phyloP scores from a whole-genome alignment of 2,329 filamentous ascomycete genomes.

The Cordyceps pruinosa region DNA sequence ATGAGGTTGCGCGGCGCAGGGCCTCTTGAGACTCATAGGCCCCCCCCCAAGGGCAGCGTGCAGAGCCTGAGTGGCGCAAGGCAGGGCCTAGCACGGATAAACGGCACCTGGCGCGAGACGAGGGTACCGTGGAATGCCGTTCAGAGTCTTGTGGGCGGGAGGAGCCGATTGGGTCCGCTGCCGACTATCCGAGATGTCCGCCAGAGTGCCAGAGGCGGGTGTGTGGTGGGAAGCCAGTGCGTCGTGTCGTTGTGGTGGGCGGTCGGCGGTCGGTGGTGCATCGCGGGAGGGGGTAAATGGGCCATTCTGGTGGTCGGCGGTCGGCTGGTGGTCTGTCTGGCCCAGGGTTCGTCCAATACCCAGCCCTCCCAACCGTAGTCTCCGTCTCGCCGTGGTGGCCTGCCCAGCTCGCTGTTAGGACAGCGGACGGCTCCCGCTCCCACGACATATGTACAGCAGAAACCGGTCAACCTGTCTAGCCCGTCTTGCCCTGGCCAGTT shows the following conservation, averaged over 20 bases:
- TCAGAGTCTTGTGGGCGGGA: constrained; percentile 10
- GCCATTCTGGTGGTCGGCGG: neutral
- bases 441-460: neutral
- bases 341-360: neutral
- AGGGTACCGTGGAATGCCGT: constrained; percentile 10
- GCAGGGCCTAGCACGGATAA: constrained; percentile 10
- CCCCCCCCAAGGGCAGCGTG: neutral
- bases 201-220: constrained; percentile 2
- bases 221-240: constrained; percentile 4
- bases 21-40: neutral
- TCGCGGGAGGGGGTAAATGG: neutral
- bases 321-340: neutral
- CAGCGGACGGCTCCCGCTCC: neutral
- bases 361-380: neutral
- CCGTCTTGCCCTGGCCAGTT: neutral
- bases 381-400: neutral
- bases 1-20: constrained; percentile 1
- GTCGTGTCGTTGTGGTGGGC: neutral
- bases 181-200: constrained; percentile 13
- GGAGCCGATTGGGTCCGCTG: constrained; percentile 13
- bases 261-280: neutral
- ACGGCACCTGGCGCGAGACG: constrained; percentile 10
- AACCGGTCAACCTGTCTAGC: neutral
- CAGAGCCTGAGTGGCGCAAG: constrained; percentile 9
- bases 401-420: neutral